Evolutionary conservation across 148 eudicot species (phyloP).

Genomic region (Mesembryanthemum crystallinum): DNA sequence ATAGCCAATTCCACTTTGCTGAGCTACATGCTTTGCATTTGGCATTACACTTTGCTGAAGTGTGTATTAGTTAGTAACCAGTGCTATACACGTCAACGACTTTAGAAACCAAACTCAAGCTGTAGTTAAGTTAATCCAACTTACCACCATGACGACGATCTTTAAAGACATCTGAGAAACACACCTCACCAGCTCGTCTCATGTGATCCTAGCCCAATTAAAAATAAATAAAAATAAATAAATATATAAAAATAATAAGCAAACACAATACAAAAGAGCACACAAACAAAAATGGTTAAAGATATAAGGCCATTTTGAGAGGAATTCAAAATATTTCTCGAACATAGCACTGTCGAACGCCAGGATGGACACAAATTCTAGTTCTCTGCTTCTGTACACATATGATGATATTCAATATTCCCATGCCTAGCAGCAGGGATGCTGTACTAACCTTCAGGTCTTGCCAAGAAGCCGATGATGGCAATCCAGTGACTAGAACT

Average conservation of each 20-base stretch:
- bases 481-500: conserved; percentile 83
- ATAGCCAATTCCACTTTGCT: background rate
- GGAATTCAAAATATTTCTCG: background rate
- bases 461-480: conserved; percentile 97
- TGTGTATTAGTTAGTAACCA: background rate
- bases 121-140: background rate
- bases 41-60: too few species aligned
- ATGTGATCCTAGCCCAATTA: conserved; percentile 66
- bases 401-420: background rate
- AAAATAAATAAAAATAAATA: too few species aligned
- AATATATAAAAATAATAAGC: background rate
- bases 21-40: too few species aligned
- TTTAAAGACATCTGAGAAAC: conserved; percentile 81
- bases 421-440: background rate
- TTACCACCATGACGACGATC: conserved; percentile 77
- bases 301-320: too few species aligned
- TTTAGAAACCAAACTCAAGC: background rate
- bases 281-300: background rate
- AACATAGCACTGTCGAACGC: background rate
- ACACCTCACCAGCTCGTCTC: conserved; percentile 94
- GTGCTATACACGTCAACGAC: background rate
- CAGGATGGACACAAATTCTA: background rate
- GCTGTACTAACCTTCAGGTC: conserved; percentile 70
- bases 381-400: background rate
- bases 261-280: background rate